Evolutionary conservation across 192 early-diverging fungal species (phyloP), one percentile per base, ranked within the genome.

Genomic region (Lobosporangium transversale): DNA sequence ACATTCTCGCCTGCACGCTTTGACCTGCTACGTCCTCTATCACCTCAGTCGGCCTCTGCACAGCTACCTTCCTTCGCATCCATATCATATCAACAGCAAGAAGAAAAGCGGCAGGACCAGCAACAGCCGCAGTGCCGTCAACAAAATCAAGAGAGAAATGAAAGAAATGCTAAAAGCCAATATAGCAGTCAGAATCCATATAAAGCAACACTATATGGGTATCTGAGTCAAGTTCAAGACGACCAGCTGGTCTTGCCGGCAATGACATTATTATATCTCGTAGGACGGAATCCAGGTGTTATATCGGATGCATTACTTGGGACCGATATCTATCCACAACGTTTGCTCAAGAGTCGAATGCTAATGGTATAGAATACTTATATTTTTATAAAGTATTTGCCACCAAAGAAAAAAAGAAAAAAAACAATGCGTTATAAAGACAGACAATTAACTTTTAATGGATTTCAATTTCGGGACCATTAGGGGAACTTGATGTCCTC

Each of bases 291-390:
- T 36, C 48, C 71, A 74, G 70, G 73, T 6, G 65, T 76, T 17
- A 76, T 76, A 65, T 59, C 73, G 26, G 80, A 81, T 63, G 74
- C 78, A 15, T 48, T 81, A 14, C 45, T 81, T 4, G 68, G 51
- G 5, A 71, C 80, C 8, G 80, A 76, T 53, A 62, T 81, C 35
- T 81, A 78, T 58, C 73, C 80, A 9, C 80, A 81, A 48, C 62
- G 75, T n/a, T 45, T 81, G 59, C 61, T 78, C 49, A 76, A 66
- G 44, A 70, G 55, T 23, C 66, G 67, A 3, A 43, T 68, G 2
- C 40, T 81, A 5, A 52, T 81, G 80, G 80, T 81, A 62, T 27
- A 35, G 20, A 2, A 4, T 47, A 20, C 9, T 17, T 42, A 12
- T 42, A 12, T 42, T 42, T 42, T 42, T 42, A 9, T 42, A n/a